Conservation (phyloP, 108 stramenopile genomes). For the Fistulifera pelliculosa region DNA sequence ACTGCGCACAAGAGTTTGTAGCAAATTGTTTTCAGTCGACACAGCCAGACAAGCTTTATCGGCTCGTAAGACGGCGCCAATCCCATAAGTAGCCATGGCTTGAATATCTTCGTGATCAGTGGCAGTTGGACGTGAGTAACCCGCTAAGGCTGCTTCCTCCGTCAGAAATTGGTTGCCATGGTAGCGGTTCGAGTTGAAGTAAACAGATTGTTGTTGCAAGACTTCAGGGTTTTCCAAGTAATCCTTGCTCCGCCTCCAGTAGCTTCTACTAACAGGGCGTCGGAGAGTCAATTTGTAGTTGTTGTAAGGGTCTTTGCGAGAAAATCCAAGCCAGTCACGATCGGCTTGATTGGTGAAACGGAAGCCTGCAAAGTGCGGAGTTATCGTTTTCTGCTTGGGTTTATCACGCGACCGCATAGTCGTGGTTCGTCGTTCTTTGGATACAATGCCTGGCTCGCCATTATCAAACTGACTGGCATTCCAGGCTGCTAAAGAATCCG, state of each 20-base stretch:
- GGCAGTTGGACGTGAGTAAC: slow-evolving; percentile 15
- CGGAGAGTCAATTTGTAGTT: slow-evolving; percentile 10
- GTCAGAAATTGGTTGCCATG: slow-evolving; percentile 46
- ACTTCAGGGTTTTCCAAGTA: slow-evolving; percentile 9
- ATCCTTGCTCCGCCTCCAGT: not conserved
- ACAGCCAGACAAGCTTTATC: slow-evolving; percentile 24
- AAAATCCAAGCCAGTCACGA: slow-evolving; percentile 40
- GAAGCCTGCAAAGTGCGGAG: slow-evolving; percentile 47
- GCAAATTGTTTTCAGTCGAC: slow-evolving; percentile 40
- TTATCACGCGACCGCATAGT: not conserved
- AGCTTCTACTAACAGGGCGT: not conserved
- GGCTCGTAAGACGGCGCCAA: slow-evolving; percentile 27
- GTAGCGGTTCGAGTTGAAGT: slow-evolving; percentile 68
- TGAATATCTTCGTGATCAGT: slow-evolving; percentile 13
- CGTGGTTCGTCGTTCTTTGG: slow-evolving; percentile 2
- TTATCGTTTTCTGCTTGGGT: slow-evolving; percentile 16
- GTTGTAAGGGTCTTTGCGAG: slow-evolving; percentile 12
- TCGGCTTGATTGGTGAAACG: slow-evolving; percentile 36
- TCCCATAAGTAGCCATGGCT: slow-evolving; percentile 20
- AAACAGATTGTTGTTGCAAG: slow-evolving; percentile 25
- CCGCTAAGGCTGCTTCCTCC: slow-evolving; percentile 40
- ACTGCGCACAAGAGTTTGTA: slow-evolving; percentile 43
- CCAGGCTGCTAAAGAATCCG: slow-evolving; percentile 2
- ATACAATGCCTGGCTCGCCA: slow-evolving; percentile 1
- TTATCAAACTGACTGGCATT: slow-evolving; percentile 2